Conservation (phyloP, 768 basidiomycete species). For the Russula earlei region DNA sequence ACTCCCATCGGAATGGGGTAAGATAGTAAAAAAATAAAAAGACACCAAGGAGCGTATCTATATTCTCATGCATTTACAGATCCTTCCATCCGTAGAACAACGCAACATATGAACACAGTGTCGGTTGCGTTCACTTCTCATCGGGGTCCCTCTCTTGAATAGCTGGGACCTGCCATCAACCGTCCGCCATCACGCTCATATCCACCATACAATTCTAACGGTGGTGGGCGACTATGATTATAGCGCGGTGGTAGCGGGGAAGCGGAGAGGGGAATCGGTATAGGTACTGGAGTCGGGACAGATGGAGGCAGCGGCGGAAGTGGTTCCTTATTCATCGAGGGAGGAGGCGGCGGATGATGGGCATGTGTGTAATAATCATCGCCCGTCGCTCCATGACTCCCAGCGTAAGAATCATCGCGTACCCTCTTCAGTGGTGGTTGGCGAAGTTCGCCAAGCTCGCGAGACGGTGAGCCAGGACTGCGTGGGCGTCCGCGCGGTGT, state of each 20-base stretch:
- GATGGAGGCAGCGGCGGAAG: neutral
- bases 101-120: neutral
- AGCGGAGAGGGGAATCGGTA: slow-evolving; percentile 4
- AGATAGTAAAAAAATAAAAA: too few species aligned
- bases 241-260: neutral
- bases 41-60: neutral
- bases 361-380: slow-evolving; percentile 3
- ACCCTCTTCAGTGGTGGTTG: slow-evolving; percentile 16
- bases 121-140: neutral
- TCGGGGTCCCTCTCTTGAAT: neutral
- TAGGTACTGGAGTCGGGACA: neutral
- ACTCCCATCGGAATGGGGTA: too few species aligned
- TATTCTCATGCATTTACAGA: neutral
- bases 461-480: slow-evolving; percentile 11
- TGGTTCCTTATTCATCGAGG: neutral
- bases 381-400: neutral
- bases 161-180: neutral
- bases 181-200: slow-evolving; percentile 7
- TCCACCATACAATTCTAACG: slow-evolving; percentile 1
- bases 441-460: slow-evolving; percentile 6
- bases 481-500: slow-evolving; percentile 14
- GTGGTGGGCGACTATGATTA: neutral
- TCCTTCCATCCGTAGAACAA: neutral
- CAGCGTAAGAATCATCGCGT: slow-evolving; percentile 12
- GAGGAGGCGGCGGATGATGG: neutral